phyloP scores from a whole-genome alignment of 768 basidiomycete genomes.

The Lanmaoa rubissima region DNA sequence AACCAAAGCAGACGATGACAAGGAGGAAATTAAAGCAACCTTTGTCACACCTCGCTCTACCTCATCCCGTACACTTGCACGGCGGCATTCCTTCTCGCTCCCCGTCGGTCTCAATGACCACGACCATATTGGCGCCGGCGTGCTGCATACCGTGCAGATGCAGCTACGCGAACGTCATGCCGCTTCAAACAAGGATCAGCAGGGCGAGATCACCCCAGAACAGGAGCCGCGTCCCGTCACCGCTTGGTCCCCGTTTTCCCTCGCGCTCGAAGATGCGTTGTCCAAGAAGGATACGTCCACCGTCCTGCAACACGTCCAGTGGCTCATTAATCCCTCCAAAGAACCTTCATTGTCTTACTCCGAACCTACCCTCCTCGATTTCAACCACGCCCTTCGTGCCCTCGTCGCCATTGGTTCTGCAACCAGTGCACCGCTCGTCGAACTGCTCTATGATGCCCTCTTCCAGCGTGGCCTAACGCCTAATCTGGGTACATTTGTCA shows the following conservation, averaged over 20 bases:
- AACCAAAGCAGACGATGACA: conserved; percentile 52
- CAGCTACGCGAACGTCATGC: conserved; percentile 62
- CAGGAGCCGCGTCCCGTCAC: conserved; percentile 27
- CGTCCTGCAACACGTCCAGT: conserved; percentile 16
- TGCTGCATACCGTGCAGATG: conserved; percentile 61
- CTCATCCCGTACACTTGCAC: conserved; percentile 42
- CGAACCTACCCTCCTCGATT: conserved; percentile 47
- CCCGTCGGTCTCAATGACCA: conserved; percentile 40
- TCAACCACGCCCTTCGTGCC: conserved; percentile 57
- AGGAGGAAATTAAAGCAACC: conserved; percentile 44
- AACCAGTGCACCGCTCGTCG: conserved; percentile 53
- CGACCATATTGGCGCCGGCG: conserved; percentile 41
- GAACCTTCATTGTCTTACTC: conserved; percentile 27
- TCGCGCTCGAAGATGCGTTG: conserved; percentile 20
- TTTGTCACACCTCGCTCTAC: conserved; percentile 31
- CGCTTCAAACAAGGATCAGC: conserved; percentile 16
- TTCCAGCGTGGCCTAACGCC: conserved; percentile 60
- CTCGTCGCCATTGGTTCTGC: conserved; percentile 40
- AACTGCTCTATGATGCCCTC: conserved; percentile 74
- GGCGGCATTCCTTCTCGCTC: conserved; percentile 63
- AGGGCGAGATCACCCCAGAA: conserved; percentile 11
- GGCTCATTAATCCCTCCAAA: conserved; percentile 35
- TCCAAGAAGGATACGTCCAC: conserved; percentile 6
- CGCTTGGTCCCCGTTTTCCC: conserved; percentile 19
- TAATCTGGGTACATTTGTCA: conserved; percentile 57